phyloP scores from a whole-genome alignment of 768 basidiomycete genomes.

The Kwoniella sp. region DNA sequence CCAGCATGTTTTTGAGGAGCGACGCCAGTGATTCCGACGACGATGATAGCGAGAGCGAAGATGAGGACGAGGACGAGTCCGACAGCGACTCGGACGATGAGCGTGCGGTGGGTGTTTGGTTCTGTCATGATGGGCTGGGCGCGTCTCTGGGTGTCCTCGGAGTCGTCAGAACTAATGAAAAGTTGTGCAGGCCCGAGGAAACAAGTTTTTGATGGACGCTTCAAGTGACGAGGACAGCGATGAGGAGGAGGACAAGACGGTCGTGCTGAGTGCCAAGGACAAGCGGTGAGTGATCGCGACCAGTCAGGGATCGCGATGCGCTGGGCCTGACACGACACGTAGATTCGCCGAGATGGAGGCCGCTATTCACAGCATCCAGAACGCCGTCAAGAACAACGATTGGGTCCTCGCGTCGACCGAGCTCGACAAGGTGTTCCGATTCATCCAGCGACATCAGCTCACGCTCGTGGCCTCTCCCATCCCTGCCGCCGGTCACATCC shows the following conservation, averaged over 20 bases:
- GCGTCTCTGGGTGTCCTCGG: no score
- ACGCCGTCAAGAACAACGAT: conserved; percentile 78
- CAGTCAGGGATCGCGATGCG: background rate
- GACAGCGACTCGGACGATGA: conserved; percentile 46
- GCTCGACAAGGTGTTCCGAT: conserved; percentile 89
- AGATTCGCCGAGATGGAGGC: conserved; percentile 87
- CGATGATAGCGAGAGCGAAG: conserved; percentile 56
- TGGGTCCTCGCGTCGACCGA: conserved; percentile 90
- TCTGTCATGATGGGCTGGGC: no score
- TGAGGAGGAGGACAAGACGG: conserved; percentile 64
- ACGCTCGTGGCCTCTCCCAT: conserved; percentile 79
- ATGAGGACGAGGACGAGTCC: conserved; percentile 51
- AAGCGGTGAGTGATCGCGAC: conserved; percentile 56
- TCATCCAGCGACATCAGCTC: conserved; percentile 70
- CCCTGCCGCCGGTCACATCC: conserved; percentile 73
- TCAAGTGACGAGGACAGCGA: conserved; percentile 51
- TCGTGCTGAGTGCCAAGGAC: conserved; percentile 84
- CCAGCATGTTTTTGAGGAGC: conserved; percentile 37
- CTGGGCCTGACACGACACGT: background rate
- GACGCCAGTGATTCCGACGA: conserved; percentile 59
- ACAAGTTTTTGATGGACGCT: conserved; percentile 48
- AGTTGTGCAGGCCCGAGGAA: conserved; percentile 11
- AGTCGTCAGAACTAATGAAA: background rate
- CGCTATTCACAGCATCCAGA: conserved; percentile 84
- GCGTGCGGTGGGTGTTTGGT: conserved; percentile 10